Conservation (phyloP, 176 grass and related monocot species). For the Paspalum vaginatum region DNA sequence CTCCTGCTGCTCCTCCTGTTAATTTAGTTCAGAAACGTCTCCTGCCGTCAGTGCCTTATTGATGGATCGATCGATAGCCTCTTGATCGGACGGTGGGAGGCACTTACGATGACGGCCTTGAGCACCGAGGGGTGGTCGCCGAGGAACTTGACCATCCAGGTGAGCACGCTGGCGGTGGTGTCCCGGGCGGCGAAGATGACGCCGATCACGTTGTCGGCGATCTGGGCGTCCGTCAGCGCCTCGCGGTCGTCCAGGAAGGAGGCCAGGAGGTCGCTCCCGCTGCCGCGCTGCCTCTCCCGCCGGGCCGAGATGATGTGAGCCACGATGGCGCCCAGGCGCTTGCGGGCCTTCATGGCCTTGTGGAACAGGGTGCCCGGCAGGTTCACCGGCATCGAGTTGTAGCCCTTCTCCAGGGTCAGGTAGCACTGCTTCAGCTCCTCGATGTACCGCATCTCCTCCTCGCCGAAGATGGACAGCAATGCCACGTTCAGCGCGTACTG, state of each 20-base stretch:
- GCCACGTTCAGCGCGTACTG: conserved; percentile 98
- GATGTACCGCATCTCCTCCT: conserved; percentile 83
- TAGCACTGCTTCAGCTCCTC: conserved; percentile 97
- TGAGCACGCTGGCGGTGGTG: conserved; percentile 96
- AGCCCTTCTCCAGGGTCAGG: conserved; percentile 91
- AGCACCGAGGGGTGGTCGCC: conserved; percentile 83
- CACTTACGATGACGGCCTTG: conserved; percentile 75
- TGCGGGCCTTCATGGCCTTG: conserved; percentile 92
- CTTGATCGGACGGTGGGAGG: too few species aligned
- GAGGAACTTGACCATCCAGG: conserved; percentile 98
- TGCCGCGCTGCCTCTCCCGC: conserved; percentile 45
- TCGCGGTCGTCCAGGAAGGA: conserved; percentile 86
- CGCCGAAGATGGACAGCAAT: conserved; percentile 88
- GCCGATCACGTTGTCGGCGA: conserved; percentile 92
- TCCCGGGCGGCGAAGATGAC: conserved; percentile 95
- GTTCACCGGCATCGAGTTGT: conserved; percentile 99
- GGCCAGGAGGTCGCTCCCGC: conserved; percentile 64
- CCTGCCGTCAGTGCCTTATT: neutral
- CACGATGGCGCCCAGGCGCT: conserved; percentile 72
- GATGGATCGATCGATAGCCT: neutral
- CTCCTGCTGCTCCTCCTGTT: conserved; percentile 81
- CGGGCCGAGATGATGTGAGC: conserved; percentile 70
- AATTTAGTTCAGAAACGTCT: neutral
- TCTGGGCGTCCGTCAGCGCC: conserved; percentile 85
- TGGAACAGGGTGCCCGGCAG: conserved; percentile 89